Conservation (phyloP, 1,139 yeast species). For the Yamadazyma diospyri region DNA sequence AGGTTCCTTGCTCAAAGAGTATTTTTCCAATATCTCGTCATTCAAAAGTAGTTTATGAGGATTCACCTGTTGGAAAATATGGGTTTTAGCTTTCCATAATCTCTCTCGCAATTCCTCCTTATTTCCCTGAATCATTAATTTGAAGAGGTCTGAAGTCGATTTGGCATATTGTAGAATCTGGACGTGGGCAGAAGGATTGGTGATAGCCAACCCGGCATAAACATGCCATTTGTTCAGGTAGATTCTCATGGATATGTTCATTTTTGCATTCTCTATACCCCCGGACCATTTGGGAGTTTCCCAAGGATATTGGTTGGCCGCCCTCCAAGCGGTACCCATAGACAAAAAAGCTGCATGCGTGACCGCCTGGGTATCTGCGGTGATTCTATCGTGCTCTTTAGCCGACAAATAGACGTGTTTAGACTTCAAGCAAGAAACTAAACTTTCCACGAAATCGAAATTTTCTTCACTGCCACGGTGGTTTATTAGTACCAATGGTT, state of each 20-base stretch:
- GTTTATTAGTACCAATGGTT: conserved; percentile 81
- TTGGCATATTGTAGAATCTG: conserved; percentile 89
- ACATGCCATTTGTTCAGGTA: conserved; percentile 97
- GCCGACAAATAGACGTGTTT: conserved; percentile 78
- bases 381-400: conserved; percentile 84
- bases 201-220: conserved; percentile 93
- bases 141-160: conserved; percentile 77
- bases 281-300: conserved; percentile 83
- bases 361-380: conserved; percentile 98
- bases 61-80: conserved; percentile 66
- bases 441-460: conserved; percentile 55
- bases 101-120: conserved; percentile 56
- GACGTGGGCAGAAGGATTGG: conserved; percentile 90
- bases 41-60: conserved; percentile 65
- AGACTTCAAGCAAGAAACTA: conserved; percentile 73
- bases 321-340: conserved; percentile 97
- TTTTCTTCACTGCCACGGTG: conserved; percentile 64
- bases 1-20: conserved; percentile 72
- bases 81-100: conserved; percentile 62
- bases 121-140: conserved; percentile 74
- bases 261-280: conserved; percentile 93
- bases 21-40: conserved; percentile 75
- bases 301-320: conserved; percentile 88
- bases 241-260: conserved; percentile 86
- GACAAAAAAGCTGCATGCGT: conserved; percentile 96